A percentile compares a stretch with the other conserved stretches of the same genome.
Evolutionary conservation across 106 monocot genomes (phyloP).

Genomic region (Ottelia alismoides): DNA sequence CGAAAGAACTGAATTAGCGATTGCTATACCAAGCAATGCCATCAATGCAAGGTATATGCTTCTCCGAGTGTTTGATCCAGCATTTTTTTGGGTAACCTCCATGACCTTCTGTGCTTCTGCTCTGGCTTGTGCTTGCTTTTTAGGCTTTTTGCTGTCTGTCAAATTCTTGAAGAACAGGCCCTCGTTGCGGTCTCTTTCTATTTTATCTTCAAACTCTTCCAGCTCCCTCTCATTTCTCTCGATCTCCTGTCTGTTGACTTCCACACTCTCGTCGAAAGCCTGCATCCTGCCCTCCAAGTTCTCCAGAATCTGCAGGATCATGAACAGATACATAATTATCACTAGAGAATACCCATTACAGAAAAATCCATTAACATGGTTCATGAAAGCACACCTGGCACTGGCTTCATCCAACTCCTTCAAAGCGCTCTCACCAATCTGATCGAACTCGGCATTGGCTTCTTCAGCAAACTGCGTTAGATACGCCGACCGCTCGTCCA

Average conservation of each 20-base stretch:
- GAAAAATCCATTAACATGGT: no score
- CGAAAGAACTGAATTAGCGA: conserved; percentile 17
- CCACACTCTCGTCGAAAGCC: conserved; percentile 49
- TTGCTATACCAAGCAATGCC: no score
- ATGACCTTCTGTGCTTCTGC: conserved; percentile 34
- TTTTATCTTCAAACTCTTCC: no score
- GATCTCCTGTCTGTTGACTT: no score
- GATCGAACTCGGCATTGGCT: conserved; percentile 48
- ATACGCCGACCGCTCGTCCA: conserved; percentile 44
- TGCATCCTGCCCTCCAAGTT: conserved; percentile 38
- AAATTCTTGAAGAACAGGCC: conserved; percentile 76
- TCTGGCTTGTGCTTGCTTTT: conserved; percentile 19
- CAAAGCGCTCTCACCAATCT: conserved; percentile 54
- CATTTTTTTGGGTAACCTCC: no score
- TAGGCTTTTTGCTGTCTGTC: conserved; percentile 13
- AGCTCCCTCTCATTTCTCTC: no score
- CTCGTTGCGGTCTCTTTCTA: conserved; percentile 47
- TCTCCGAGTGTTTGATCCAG: no score
- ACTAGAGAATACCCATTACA: not conserved
- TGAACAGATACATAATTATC: no score
- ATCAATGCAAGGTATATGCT: no score
- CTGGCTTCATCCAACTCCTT: conserved; percentile 63
- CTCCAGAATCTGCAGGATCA: no score
- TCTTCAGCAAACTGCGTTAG: conserved; percentile 64
- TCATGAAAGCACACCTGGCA: no score